These are phyloP conservation scores for Penicillium sp. DNA, from an alignment of 2,329 filamentous ascomycete species.

Conservation along the genomic window DNA sequence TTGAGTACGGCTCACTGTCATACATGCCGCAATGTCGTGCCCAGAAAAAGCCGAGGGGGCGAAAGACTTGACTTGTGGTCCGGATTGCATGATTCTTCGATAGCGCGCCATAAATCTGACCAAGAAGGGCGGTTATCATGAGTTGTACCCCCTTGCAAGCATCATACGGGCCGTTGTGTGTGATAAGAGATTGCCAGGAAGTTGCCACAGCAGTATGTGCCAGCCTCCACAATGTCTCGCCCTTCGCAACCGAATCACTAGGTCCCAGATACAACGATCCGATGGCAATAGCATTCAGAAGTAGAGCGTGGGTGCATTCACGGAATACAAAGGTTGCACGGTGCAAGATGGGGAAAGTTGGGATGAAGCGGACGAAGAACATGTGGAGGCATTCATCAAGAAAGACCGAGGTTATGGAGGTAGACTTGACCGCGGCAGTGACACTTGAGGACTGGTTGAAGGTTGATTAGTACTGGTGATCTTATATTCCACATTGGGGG, in stretches of 20 bases:
- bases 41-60: conserved; percentile 51
- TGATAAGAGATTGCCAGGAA: conserved; percentile 52
- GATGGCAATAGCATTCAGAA: conserved; percentile 52
- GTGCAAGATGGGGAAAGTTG: conserved; percentile 52
- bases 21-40: conserved; percentile 51
- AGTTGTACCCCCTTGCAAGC: conserved; percentile 50
- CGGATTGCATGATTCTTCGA: conserved; percentile 50
- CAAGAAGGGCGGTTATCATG: conserved; percentile 48
- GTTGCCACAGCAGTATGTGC: conserved; percentile 52
- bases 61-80: conserved; percentile 51
- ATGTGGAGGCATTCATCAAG: conserved; percentile 53
- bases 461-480: not conserved
- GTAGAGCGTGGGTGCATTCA: conserved; percentile 49
- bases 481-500: too few relatives aligned
- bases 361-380: conserved; percentile 53
- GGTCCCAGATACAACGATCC: conserved; percentile 52
- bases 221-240: conserved; percentile 50
- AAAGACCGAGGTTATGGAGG: conserved; percentile 51
- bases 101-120: conserved; percentile 49
- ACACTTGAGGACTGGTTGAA: conserved; percentile 44
- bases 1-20: conserved; percentile 39
- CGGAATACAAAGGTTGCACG: conserved; percentile 50
- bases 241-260: conserved; percentile 49
- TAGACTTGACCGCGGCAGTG: conserved; percentile 50
- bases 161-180: conserved; percentile 48